These are phyloP conservation scores for Jasminum sambac DNA, from an alignment of 257 asterid species.

Conservation along the genomic window DNA sequence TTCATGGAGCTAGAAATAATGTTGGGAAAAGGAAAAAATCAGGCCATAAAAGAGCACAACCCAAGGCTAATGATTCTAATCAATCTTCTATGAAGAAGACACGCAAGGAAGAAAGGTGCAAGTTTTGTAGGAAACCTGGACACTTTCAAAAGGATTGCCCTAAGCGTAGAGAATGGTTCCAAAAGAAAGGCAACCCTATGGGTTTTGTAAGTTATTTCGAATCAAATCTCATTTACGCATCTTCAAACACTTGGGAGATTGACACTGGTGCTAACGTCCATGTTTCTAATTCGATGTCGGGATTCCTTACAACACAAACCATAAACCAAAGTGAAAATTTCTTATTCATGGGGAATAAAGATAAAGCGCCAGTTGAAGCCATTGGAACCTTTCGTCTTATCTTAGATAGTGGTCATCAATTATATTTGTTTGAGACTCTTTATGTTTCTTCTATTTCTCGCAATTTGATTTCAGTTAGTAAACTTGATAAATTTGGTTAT, in stretches of 20 bases:
- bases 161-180: constrained; percentile 2
- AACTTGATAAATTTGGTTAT: no score
- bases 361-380: neutral
- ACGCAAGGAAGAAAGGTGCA: neutral
- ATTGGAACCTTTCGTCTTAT: no score
- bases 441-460: no score
- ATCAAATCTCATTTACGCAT: neutral
- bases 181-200: neutral
- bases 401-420: no score
- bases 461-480: no score
- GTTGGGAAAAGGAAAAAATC: neutral
- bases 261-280: neutral
- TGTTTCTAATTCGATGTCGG: neutral
- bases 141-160: constrained; percentile 2
- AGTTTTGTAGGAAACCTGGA: neutral
- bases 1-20: neutral
- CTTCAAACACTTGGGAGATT: no score
- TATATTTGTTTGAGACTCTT: no score
- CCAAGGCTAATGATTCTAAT: neutral
- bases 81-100: neutral
- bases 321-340: constrained; percentile 2
- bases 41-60: neutral
- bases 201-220: neutral
- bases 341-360: neutral
- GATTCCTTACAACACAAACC: neutral